phyloP scores from a whole-genome alignment of 2,329 filamentous ascomycete species.

The Ophiostoma piceae region DNA sequence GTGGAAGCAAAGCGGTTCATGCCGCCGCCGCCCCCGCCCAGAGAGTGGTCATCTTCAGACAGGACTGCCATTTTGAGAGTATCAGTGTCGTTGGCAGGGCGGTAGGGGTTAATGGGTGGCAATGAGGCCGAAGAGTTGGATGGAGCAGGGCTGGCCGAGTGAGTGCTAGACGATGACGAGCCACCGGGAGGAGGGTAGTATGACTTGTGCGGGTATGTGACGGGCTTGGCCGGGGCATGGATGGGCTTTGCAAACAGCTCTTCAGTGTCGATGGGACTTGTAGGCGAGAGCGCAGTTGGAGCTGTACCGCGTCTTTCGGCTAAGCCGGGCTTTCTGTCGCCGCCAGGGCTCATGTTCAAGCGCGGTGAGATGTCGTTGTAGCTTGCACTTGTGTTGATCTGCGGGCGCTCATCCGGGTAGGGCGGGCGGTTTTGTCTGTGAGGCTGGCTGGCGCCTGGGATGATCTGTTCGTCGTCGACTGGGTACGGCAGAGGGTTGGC shows the following conservation, averaged over 20 bases:
- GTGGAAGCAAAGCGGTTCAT: conserved; percentile 68
- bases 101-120: conserved; percentile 16
- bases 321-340: conserved; percentile 56
- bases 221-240: conserved; percentile 34
- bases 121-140: conserved; percentile 5
- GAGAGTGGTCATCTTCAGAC: conserved; percentile 23
- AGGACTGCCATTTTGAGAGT: conserved; percentile 41
- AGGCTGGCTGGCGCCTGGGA: conserved; percentile 34
- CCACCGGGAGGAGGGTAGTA: conserved; percentile 54
- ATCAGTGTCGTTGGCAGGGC: conserved; percentile 25
- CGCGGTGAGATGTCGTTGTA: conserved; percentile 51
- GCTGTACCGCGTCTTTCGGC: conserved; percentile 78
- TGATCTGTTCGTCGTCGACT: conserved; percentile 56
- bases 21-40: conserved; percentile 25
- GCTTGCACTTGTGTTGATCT: conserved; percentile 35
- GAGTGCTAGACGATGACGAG: neutral
- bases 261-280: conserved; percentile 69
- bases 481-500: conserved; percentile 66
- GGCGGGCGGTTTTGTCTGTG: conserved; percentile 36
- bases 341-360: conserved; percentile 48
- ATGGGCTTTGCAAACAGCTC: conserved; percentile 70
- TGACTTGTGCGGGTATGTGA: conserved; percentile 50
- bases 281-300: conserved; percentile 75
- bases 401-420: conserved; percentile 41
- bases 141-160: neutral